phyloP scores from a whole-genome alignment of 257 asterid species.

The Penstemon davidsonii region DNA sequence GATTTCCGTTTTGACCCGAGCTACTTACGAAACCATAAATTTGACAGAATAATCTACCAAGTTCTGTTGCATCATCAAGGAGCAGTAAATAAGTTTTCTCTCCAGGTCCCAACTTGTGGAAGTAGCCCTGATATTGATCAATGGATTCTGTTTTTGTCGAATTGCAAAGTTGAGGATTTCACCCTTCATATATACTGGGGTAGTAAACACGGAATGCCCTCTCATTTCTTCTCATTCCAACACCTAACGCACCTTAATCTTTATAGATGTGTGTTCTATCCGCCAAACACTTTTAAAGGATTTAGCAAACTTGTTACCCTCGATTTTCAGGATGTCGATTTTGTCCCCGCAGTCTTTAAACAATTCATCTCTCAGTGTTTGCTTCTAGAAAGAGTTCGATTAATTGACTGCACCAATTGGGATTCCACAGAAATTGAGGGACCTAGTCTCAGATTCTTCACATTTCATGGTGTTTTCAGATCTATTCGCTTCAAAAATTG shows the following conservation, averaged over 20 bases:
- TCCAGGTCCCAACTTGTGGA: background rate
- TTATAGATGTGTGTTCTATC: constrained; percentile 11
- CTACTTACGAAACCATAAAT: background rate
- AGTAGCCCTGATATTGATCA: constrained; percentile 5
- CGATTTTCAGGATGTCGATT: constrained; percentile 2
- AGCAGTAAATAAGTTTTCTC: constrained; percentile 21
- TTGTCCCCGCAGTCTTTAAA: constrained; percentile 2
- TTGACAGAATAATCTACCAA: constrained; percentile 8
- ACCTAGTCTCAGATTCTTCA: constrained; percentile 13
- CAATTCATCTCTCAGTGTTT: constrained; percentile 21
- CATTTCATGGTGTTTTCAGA: constrained; percentile 14
- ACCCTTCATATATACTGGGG: background rate
- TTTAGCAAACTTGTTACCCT: constrained; percentile 18
- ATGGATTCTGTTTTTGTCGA: constrained; percentile 10
- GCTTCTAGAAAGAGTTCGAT: constrained; percentile 3
- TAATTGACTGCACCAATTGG: background rate
- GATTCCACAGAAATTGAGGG: constrained; percentile 19
- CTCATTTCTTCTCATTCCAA: constrained; percentile 18
- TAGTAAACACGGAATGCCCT: background rate
- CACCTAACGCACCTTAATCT: constrained; percentile 12
- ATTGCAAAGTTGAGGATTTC: constrained; percentile 7
- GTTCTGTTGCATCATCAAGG: constrained; percentile 21
- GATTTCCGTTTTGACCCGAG: background rate
- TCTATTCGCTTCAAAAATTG: constrained; percentile 21
- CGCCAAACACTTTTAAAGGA: constrained; percentile 19